Evolutionary conservation across 2,329 filamentous ascomycete species (phyloP), one percentile per base, ranked within the genome.

Genomic region (Sphaerulina populicola): DNA sequence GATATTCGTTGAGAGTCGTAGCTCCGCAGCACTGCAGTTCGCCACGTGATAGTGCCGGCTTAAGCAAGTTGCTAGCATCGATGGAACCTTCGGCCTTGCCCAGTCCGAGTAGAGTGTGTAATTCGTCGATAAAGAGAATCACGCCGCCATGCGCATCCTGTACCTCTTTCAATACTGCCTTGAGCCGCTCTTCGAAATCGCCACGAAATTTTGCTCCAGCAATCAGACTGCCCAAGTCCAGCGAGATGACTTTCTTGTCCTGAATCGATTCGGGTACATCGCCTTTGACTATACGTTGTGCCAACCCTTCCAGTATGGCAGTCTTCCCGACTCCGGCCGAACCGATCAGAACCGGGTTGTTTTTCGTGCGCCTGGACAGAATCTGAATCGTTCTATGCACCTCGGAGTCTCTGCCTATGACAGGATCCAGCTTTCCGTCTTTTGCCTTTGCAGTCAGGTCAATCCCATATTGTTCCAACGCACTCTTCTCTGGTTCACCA

Each of bases 261-360:
- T 95, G 95, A 67, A 98, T 85, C 60, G 88, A 94, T 69, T 97
- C 93, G 0, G 93, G 91, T 0, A 97, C 90, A 70, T 96, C 91
- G 2, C 91, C 91, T 57, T 83, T 79, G 1, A 96, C 86, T 58
- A 98, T 97, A 36, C 93, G 79, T 64, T 93, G 80, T 8, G 91
- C 90, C 36, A 97, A 74, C 1, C 91, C 91, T 71, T 97, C 91
- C 2, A 96, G 73, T 46, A 96, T 87, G 1, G 91, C 90, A 5
- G 91, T 97, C 72, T 97, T 97, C 55, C 91, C 91, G 0, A 88
- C 94, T 59, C 90, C 91, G 7, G 89, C 88, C 42, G 82, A 83
- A 55, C 91, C 91, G 52, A 96, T 95, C n/a, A 96, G 73, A 0
- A 96, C 90, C 0, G 91, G 91, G 59, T 94, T 94, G 62, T 96